Conservation (phyloP, 2,329 filamentous ascomycete species). For the Grosmannia huntii region DNA sequence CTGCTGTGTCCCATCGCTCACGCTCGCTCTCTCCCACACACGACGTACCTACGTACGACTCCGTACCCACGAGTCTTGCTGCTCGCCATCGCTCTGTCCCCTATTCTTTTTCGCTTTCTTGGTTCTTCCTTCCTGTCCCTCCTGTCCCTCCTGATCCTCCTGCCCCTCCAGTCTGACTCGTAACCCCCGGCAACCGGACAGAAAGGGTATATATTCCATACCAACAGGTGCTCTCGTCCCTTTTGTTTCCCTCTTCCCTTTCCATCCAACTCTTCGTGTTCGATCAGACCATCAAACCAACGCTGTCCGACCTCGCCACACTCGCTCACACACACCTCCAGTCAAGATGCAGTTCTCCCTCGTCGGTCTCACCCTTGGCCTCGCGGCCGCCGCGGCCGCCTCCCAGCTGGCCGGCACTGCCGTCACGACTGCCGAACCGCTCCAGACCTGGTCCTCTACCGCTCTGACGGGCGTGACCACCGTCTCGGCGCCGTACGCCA, state of each 20-base stretch:
- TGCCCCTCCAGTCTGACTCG: background rate
- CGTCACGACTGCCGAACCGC: background rate
- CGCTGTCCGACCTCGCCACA: too few relatives aligned
- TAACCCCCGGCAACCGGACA: background rate
- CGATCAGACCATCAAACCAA: too few relatives aligned
- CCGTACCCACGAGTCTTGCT: too few relatives aligned
- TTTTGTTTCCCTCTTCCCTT: background rate
- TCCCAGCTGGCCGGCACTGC: background rate
- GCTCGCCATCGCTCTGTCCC: background rate
- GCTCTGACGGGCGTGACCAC: background rate
- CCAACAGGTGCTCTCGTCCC: background rate
- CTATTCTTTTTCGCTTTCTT: background rate
- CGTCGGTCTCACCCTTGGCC: background rate
- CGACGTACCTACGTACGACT: too few relatives aligned
- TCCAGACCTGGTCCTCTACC: background rate
- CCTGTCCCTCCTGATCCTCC: too few relatives aligned
- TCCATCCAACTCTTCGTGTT: background rate
- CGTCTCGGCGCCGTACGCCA: background rate
- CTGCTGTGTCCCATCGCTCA: too few relatives aligned
- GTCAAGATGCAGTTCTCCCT: conserved; percentile 3
- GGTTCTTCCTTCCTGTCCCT: background rate
- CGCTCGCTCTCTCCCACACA: background rate
- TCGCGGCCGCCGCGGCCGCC: background rate
- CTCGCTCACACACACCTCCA: too few relatives aligned
- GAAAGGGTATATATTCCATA: background rate